phyloP scores from a whole-genome alignment of 2,329 filamentous ascomycete genomes.

The Paecilomyces sp. region DNA sequence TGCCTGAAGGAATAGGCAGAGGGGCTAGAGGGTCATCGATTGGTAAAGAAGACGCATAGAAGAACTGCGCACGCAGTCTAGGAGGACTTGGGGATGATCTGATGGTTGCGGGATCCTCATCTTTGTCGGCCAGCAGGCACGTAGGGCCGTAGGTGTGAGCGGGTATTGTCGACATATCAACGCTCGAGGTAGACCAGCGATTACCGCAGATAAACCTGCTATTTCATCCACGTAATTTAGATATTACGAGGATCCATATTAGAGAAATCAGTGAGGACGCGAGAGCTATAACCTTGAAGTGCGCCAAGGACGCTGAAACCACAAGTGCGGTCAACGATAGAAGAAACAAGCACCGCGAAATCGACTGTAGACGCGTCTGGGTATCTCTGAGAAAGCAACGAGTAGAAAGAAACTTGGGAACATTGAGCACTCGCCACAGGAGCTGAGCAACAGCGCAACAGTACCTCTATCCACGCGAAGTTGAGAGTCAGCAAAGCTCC shows the following conservation, averaged over 20 bases:
- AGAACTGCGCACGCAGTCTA: slow-evolving; percentile 63
- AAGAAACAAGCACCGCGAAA: background rate
- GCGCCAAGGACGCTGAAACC: background rate
- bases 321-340: background rate
- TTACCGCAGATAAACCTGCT: background rate
- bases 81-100: slow-evolving; percentile 46
- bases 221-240: background rate
- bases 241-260: background rate
- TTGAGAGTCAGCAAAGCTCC: background rate
- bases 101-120: slow-evolving; percentile 24
- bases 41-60: slow-evolving; percentile 73
- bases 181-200: background rate
- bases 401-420: background rate
- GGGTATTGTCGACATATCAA: slow-evolving; percentile 28
- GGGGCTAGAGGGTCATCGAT: slow-evolving; percentile 85
- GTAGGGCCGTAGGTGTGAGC: slow-evolving; percentile 55
- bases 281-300: background rate
- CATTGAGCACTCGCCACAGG: background rate
- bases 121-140: slow-evolving; percentile 43
- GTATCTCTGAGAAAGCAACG: background rate
- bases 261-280: background rate
- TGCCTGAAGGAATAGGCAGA: slow-evolving; percentile 47
- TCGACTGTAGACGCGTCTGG: background rate
- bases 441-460: background rate
- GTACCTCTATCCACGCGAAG: background rate